Evolutionary conservation across 2,329 filamentous ascomycete species (phyloP), one percentile per base, ranked within the genome.

Genomic region (Didymella lethalis): DNA sequence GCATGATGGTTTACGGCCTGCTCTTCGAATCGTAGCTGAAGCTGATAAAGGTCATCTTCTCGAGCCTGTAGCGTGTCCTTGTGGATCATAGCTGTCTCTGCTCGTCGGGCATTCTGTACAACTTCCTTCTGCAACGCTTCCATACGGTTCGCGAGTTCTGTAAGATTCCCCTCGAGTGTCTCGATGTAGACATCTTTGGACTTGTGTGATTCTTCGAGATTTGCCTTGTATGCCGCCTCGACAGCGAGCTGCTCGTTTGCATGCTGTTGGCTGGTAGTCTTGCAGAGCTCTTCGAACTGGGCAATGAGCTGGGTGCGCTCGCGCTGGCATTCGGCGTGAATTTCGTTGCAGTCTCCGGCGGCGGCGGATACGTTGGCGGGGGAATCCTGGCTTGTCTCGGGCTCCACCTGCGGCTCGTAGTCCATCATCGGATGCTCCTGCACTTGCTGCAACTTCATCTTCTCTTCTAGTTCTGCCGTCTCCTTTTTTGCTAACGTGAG

Each of bases 331-430:
- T 18, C 5, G 44, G 6, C 36, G 28, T 48, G 36, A 29, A 12
- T 11, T 1, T 23, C 11, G 34, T n/a, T 44, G 28, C 14, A 10
- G 10, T 49, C 23, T n/a, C 12, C 18, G 38, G 40, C 26, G 16
- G 8, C n/a, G n/a, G 38, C 29, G 26, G 36, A 8, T 38, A 29
- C 23, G 20, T 18, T 36, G 36, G 6, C 28, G n/a, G 31, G 32
- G 41, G 26, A 4, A 51, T 16, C 34, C 41, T 31, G 38, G 48
- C 10, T 20, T 57, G 16, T 26, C 20, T 41, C 34, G 18, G 18
- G 31, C 20, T 57, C 52, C 32, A 41, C 32, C 40, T 57, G 34
- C 29, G 38, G 16, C 28, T 49, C 36, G 36, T 32, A 43, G 34
- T 38, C 41, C 14, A 12, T 44, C 25, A 2, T n/a, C 23, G 41